These are phyloP conservation scores for Anaeromyces robustus DNA, from an alignment of 192 early-diverging fungal genomes.

Conservation along the genomic window DNA sequence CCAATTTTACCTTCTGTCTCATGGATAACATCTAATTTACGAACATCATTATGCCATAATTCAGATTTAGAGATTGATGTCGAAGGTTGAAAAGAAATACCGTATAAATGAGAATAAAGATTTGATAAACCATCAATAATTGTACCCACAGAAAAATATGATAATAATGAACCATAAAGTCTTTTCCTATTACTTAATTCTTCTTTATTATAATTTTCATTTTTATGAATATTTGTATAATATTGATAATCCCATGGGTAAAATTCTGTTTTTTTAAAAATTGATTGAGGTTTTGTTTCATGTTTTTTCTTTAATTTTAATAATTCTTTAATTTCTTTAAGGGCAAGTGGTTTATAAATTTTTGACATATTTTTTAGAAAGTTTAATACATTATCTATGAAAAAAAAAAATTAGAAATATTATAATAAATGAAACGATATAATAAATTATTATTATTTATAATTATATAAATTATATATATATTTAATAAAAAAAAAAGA, in stretches of 20 bases:
- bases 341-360: constrained; percentile 36
- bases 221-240: neutral
- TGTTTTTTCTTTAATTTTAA: constrained; percentile 13
- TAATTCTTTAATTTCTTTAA: constrained; percentile 30
- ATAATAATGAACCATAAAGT: constrained; percentile 25
- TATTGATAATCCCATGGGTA: neutral
- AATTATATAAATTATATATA: neutral
- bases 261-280: neutral
- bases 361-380: constrained; percentile 61
- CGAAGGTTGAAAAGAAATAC: constrained; percentile 63
- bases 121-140: constrained; percentile 72
- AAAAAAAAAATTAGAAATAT: neutral
- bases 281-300: neutral
- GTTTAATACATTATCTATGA: constrained; percentile 54
- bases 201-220: neutral
- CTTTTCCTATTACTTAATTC: neutral
- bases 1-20: constrained; percentile 77
- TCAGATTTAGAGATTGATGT: constrained; percentile 51
- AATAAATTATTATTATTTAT: neutral
- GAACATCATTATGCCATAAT: constrained; percentile 79
- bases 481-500: neutral
- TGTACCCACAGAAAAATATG: constrained; percentile 77
- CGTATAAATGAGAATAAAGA: constrained; percentile 76
- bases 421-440: too few relatives aligned
- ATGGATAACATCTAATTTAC: constrained; percentile 77